Conservation (phyloP, 768 basidiomycete genomes). For the Dacryopinax primogenitus region DNA sequence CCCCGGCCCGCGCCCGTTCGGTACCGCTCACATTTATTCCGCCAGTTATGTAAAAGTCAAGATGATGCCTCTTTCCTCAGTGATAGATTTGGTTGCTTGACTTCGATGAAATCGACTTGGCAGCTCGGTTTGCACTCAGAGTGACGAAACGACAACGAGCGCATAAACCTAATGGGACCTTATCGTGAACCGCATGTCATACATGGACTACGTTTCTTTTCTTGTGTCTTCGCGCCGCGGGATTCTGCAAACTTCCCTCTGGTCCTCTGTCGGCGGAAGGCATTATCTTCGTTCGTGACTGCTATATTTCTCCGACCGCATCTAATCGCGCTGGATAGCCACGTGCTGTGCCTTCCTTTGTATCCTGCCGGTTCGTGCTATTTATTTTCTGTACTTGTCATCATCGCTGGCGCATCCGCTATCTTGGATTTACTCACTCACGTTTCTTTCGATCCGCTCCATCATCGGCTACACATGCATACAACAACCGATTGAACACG, state of each 20-base stretch:
- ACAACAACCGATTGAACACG: neutral
- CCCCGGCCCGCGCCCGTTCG: neutral
- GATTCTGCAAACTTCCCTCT: neutral
- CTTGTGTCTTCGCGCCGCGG: neutral
- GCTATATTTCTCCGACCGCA: neutral
- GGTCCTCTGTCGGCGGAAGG: neutral
- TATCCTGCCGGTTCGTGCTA: neutral
- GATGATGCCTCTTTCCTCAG: neutral
- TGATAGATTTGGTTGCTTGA: neutral
- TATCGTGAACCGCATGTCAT: neutral
- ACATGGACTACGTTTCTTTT: neutral
- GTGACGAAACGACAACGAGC: neutral
- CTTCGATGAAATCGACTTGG: neutral
- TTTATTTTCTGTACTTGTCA: neutral
- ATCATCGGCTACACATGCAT: neutral
- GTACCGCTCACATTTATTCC: neutral
- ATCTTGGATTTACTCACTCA: neutral
- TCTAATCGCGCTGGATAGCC: neutral
- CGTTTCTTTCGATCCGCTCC: neutral
- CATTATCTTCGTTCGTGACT: neutral
- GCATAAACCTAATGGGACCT: neutral
- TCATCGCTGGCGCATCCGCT: neutral
- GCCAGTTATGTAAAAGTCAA: neutral
- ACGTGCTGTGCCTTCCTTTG: neutral
- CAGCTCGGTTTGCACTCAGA: neutral